Evolutionary conservation across 169 alveolate genomes (phyloP), one percentile per base, ranked within the genome.

Genomic region (Theileria equi): DNA sequence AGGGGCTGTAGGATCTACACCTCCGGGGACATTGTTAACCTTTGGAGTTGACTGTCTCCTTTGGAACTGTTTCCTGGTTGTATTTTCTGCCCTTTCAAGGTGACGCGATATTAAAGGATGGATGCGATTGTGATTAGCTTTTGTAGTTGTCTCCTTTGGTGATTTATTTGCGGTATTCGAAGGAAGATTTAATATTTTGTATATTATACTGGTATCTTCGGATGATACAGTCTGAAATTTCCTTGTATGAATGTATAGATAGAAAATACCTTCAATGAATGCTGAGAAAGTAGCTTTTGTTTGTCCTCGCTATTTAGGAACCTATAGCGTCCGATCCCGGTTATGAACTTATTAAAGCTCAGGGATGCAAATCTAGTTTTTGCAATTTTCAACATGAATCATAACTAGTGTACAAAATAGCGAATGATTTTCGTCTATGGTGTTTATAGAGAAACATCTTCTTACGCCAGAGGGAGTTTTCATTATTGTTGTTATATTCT

Each of bases 1-100:
- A 21, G 47, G 65, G 31, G 64, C 57, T 5, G 69, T 74, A 5
- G 78, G 80, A 61, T 74, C 84, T 4, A 74, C 41, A 52, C 84
- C 84, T 71, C 63, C 55, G 53, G 40, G 48, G 35, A 40, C 63
- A 55, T 74, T 64, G 38, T 60, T 66, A 11, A n/a, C n/a, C n/a
- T n/a, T n/a, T n/a, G n/a, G n/a, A n/a, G n/a, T n/a, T n/a, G n/a
- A n/a, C n/a, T n/a, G n/a, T n/a, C n/a, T n/a, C n/a, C n/a, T n/a
- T n/a, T n/a, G n/a, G n/a, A n/a, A n/a, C n/a, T n/a, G n/a, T n/a
- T n/a, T n/a, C n/a, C n/a, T n/a, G n/a, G n/a, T n/a, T n/a, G n/a
- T n/a, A n/a, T n/a, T n/a, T n/a, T n/a, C n/a, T n/a, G n/a, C n/a
- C n/a, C 70, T 43, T 10, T 5, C 17, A 10, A 60, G 23, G n/a